Evolutionary conservation across 2,329 filamentous ascomycete genomes (phyloP).

Genomic region (Diplodia seriata): DNA sequence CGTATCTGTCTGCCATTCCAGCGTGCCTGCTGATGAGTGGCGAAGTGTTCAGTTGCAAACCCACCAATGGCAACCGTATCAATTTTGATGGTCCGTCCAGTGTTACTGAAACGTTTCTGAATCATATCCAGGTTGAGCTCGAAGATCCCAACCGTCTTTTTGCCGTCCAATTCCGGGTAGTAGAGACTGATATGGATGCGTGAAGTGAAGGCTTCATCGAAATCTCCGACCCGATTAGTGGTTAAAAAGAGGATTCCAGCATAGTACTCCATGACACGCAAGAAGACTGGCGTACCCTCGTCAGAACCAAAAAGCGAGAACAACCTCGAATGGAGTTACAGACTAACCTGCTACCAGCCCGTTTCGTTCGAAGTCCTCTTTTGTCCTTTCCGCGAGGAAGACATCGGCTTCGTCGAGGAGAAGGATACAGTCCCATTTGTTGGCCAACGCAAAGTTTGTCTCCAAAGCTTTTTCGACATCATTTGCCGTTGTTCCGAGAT

Average conservation of each 20-base stretch:
- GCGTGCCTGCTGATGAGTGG: not conserved
- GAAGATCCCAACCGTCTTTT: not conserved
- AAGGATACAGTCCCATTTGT: not conserved
- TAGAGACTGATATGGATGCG: constrained; percentile 39
- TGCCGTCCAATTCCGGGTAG: constrained; percentile 48
- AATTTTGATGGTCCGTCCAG: not conserved
- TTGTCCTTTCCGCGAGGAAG: not conserved
- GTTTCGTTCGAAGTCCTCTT: not conserved
- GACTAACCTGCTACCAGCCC: not conserved
- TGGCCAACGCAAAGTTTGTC: not conserved
- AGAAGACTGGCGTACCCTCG: no score
- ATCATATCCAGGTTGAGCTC: not conserved
- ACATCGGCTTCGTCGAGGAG: not conserved
- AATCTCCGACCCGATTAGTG: constrained; percentile 44
- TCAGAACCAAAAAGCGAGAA: no score
- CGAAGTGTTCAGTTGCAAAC: not conserved
- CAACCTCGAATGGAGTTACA: not conserved
- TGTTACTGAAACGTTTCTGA: not conserved
- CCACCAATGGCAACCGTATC: not conserved
- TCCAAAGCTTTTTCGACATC: not conserved
- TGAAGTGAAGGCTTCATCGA: constrained; percentile 36
- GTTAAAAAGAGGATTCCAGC: constrained; percentile 45
- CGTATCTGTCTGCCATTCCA: not conserved
- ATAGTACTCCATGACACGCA: constrained; percentile 25
- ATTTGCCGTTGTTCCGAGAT: not conserved